Evolutionary conservation across 2,329 filamentous ascomycete species (phyloP), one percentile per base, ranked within the genome.

Genomic region (Neonectria sp.): DNA sequence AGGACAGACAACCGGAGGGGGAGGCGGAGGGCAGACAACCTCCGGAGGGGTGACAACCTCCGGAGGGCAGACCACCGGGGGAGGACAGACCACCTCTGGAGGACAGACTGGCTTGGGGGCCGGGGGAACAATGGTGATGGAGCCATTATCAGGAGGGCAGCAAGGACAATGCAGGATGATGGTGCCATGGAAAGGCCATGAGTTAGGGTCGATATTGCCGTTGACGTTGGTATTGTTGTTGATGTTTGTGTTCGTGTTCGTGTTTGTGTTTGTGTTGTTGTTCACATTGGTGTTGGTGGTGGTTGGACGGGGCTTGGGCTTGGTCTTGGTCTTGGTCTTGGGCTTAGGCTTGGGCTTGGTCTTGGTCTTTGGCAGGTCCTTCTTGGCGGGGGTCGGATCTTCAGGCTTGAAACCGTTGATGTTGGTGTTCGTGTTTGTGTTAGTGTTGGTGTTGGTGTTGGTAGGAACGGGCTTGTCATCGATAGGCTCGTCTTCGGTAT

Each of bases 401-500:
- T 48, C 21, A 48, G 45, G 45, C 45, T 48, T 48, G 1, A 25
- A 27, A 8, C 45, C 45, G 45, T 48, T 48, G 45, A 48, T 27
- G n/a, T 48, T 48, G 3, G 45, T 48, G 24, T 27, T 48, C 21
- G 45, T 48, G 45, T 48, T 48, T 25, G 45, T 48, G 45, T 48
- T 46, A 2, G 21, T 24, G 24, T 37, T 17, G 3, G 35, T 37
- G 21, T 46, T 48, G 45, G 35, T 37, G 21, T 46, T 48, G 45
- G 45, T 25, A 2, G 24, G 45, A 6, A 25, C 24, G n/a, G 21
- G 21, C n/a, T 48, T 48, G 45, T 13, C n/a, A 13, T 48, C 21
- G 24, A 48, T 12, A 25, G 45, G 45, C 8, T 48, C 13, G 21
- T 45, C 43, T 9, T 21, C 11, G n/a, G 43, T 45, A 45, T 7